phyloP scores from a whole-genome alignment of 345 rosid species.

The Populus alba region DNA sequence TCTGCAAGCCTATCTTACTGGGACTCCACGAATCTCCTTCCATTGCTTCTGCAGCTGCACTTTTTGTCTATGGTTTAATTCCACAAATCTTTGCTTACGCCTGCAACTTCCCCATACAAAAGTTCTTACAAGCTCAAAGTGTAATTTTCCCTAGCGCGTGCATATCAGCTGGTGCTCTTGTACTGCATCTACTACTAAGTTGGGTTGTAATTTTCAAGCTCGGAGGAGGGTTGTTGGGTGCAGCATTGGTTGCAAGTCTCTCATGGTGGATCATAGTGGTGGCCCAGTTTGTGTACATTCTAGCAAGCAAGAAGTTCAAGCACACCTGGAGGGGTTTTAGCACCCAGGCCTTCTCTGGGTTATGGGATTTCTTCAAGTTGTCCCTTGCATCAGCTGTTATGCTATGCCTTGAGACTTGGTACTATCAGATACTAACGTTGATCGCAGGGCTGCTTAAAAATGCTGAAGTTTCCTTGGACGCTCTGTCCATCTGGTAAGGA shows the following conservation, averaged over 20 bases:
- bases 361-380: constrained; percentile 22
- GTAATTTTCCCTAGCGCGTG: constrained; percentile 21
- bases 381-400: constrained; percentile 29
- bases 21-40: constrained; percentile 49
- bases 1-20: constrained; percentile 47
- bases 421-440: constrained; percentile 20
- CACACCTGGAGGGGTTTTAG: constrained; percentile 23
- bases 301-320: constrained; percentile 7
- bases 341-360: constrained; percentile 15
- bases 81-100: constrained; percentile 34
- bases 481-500: constrained; percentile 26
- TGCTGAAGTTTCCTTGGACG: constrained; percentile 21
- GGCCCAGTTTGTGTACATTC: constrained; percentile 23
- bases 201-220: constrained; percentile 20
- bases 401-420: constrained; percentile 29
- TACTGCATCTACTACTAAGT: constrained; percentile 8
- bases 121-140: constrained; percentile 29
- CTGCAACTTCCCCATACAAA: constrained; percentile 58
- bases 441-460: constrained; percentile 23
- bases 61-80: constrained; percentile 35
- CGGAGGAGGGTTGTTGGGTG: constrained; percentile 22
- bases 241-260: constrained; percentile 18
- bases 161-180: constrained; percentile 15
- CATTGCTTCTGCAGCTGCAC: constrained; percentile 53
- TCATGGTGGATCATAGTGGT: constrained; percentile 25